Evolutionary conservation across 805 yeast genomes (phyloP).

Genomic region (Wickerhamiella qilinensis): DNA sequence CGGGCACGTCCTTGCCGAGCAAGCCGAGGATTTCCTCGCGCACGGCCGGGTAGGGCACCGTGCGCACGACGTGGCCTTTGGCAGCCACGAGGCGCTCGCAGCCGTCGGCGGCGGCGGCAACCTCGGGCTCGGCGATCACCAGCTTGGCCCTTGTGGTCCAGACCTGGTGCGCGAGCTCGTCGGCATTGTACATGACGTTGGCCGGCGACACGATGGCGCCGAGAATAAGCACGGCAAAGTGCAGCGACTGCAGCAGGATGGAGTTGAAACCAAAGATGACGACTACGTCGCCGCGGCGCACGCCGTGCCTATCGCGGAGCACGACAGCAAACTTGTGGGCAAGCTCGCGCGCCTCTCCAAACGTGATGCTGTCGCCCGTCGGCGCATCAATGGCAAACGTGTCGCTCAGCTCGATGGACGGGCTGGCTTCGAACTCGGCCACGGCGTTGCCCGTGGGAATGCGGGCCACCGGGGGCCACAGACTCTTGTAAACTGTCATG

Average conservation of each 20-base stretch:
- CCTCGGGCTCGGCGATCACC: neutral
- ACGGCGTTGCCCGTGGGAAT: neutral
- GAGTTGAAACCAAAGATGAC: conserved; percentile 18
- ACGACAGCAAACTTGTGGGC: conserved; percentile 12
- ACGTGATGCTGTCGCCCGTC: conserved; percentile 11
- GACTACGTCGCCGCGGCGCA: conserved; percentile 20
- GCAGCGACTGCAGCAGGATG: conserved; percentile 10
- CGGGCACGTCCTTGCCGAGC: conserved; percentile 17
- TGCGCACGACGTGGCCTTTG: conserved; percentile 11
- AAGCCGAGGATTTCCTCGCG: conserved; percentile 18
- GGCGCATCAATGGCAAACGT: conserved; percentile 11
- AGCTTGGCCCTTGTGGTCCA: neutral
- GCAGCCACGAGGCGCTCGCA: neutral
- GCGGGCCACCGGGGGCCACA: neutral
- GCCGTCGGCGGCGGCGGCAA: neutral
- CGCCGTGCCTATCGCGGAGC: conserved; percentile 10
- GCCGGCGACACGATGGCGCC: conserved; percentile 21
- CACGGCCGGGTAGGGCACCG: conserved; percentile 16
- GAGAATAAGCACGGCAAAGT: conserved; percentile 14
- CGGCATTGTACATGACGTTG: conserved; percentile 16
- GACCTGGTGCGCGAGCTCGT: conserved; percentile 17
- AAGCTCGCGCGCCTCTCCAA: conserved; percentile 7
- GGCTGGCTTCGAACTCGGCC: neutral
- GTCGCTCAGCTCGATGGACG: neutral
- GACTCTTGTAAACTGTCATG: neutral